These are phyloP conservation scores for Xylariaceae sp. DNA, from an alignment of 2,329 filamentous ascomycete genomes.

Conservation along the genomic window DNA sequence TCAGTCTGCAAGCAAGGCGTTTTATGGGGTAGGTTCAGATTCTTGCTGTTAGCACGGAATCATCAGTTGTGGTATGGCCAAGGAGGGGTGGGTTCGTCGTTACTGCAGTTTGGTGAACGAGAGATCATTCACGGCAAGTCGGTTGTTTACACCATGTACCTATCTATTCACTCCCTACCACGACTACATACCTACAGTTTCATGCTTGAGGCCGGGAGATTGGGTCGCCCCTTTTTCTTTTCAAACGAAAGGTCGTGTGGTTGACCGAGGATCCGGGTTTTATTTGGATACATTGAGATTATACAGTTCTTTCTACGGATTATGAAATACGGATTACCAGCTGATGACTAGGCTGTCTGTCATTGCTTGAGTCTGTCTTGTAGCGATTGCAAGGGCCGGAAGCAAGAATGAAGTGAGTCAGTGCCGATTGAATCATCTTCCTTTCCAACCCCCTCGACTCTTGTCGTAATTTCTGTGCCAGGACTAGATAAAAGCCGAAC, in stretches of 20 bases:
- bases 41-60: constrained; percentile 13
- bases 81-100: constrained; percentile 2
- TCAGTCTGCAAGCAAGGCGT: constrained; percentile 21
- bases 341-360: too few species aligned
- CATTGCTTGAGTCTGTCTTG: too few species aligned
- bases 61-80: constrained; percentile 12
- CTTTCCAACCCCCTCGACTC: too few species aligned
- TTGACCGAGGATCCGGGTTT: background rate
- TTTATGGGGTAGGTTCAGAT: constrained; percentile 15
- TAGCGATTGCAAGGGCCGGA: too few species aligned
- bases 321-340: too few species aligned
- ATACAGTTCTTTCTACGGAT: too few species aligned
- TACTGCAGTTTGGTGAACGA: constrained; percentile 5
- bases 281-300: too few species aligned
- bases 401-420: too few species aligned
- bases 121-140: constrained; percentile 2
- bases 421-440: too few species aligned
- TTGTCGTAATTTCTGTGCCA: too few species aligned
- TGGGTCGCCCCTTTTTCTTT: background rate
- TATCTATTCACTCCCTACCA: background rate
- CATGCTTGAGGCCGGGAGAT: background rate
- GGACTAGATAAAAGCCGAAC: too few species aligned
- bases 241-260: background rate
- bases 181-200: background rate
- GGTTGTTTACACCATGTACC: background rate